Base-by-base conservation (phyloP, 257 asterid species). In the Ligustrum vulgare region DNA sequence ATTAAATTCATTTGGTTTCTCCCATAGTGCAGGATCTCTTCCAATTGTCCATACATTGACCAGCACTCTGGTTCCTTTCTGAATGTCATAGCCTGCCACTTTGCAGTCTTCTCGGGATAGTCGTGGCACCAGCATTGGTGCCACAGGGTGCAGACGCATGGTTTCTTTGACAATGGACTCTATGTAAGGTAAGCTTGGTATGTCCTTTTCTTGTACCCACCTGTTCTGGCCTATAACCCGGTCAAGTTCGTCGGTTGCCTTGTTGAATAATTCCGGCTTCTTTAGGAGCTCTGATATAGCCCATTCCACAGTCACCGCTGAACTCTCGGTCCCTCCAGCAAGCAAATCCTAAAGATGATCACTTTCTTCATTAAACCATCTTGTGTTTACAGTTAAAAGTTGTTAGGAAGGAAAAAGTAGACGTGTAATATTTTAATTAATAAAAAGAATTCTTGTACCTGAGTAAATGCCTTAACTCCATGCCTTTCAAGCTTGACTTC, bases 261-360 rank as follows among this genome's bases (percentile, higher is more conserved):
- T 85, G 18, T 74, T 62, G 70, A 85, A 71, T 34, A 34, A 3
- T 34, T 34, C 36, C 6, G 36, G 36, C 36, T 34, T 34, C 36
- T 34, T 34, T 34, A 34, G 36, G 36, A 34, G 36, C 36, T 34
- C 36, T 34, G 36, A 34, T 34, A 34, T 34, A 34, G 36, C 89
- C 89, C 89, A 85, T 72, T 85, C 89, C 5, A 83, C 86, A 4
- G 84, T 83, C 51, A 83, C 85, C 0, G 89, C 82, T 0, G 87
- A 83, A 68, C 87, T 85, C 82, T 85, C 89, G 2, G 89, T 85
- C 34, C 89, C 89, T 39, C 87, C 87, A 8, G 86, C 87, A 2
- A 85, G 79, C 58, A 85, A 18, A 64, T 83, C 87, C 89, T 85
- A 23, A 23, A 43, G 22, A 67, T 63, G 23, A 18, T 6, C 65